phyloP scores from a whole-genome alignment of 805 yeast genomes.

The Zygoascus biomembranicola region DNA sequence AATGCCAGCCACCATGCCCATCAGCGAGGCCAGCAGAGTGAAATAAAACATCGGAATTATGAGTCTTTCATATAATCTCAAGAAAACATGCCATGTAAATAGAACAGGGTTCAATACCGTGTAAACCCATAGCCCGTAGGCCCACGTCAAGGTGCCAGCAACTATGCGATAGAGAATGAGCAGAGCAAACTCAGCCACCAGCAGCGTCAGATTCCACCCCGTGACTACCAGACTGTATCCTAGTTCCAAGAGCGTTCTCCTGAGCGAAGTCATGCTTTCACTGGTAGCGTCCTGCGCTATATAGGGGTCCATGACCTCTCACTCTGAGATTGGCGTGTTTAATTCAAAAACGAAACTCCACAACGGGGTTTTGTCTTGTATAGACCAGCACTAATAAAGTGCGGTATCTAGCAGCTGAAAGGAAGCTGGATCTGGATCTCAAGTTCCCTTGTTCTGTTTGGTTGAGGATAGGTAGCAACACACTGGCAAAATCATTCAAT shows the following conservation, averaged over 20 bases:
- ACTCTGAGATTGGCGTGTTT: too few relatives aligned
- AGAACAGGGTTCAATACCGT: slow-evolving; percentile 3
- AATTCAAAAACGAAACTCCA: too few relatives aligned
- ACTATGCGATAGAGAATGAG: background rate
- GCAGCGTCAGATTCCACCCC: background rate
- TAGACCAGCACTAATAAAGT: too few relatives aligned
- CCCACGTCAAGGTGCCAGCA: background rate
- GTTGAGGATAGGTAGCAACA: too few relatives aligned
- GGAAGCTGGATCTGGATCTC: too few relatives aligned
- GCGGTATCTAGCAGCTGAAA: too few relatives aligned
- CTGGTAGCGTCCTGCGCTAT: too few relatives aligned
- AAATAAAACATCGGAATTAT: slow-evolving; percentile 16
- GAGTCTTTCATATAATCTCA: slow-evolving; percentile 8
- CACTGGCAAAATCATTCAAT: too few relatives aligned
- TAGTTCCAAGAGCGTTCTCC: background rate
- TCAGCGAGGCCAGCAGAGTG: slow-evolving; percentile 11
- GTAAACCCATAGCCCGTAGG: background rate
- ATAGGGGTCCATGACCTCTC: too few relatives aligned
- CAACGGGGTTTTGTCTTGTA: too few relatives aligned
- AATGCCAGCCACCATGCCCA: slow-evolving; percentile 16
- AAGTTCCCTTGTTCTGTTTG: too few relatives aligned
- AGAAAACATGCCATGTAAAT: slow-evolving; percentile 10
- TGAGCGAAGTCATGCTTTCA: too few relatives aligned
- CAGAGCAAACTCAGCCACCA: background rate
- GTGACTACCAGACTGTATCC: background rate